A percentile compares a stretch with the other conserved stretches of the same genome.
Evolutionary conservation across 2,329 filamentous ascomycete species (phyloP).

Genomic region (Chaetomium globosum): DNA sequence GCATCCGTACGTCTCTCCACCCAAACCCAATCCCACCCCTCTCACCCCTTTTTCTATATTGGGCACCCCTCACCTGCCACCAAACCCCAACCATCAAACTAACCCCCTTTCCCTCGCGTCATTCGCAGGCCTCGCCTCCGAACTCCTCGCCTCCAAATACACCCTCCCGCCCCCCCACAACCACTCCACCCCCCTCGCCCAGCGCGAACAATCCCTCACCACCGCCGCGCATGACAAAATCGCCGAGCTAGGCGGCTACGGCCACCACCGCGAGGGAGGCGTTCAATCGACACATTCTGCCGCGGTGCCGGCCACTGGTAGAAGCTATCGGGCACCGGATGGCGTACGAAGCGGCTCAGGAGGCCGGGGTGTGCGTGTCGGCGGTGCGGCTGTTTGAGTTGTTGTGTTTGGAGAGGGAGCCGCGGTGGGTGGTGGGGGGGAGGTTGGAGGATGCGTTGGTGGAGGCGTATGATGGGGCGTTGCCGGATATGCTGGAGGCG

Average conservation of each 20-base stretch:
- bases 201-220: neutral
- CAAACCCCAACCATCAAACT: neutral
- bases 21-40: too few relatives aligned
- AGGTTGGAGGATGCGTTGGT: neutral
- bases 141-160: neutral
- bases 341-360: neutral
- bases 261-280: neutral
- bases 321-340: neutral
- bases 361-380: neutral
- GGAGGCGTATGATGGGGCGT: neutral
- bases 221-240: neutral
- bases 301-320: neutral
- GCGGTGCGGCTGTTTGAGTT: neutral
- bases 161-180: neutral
- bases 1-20: neutral
- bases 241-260: neutral
- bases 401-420: neutral
- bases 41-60: too few relatives aligned
- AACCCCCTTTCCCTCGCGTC: neutral
- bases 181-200: neutral
- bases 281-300: neutral
- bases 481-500: constrained; percentile 1
- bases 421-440: neutral
- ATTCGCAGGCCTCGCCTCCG: neutral
- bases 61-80: neutral